Evolutionary conservation across 2,329 filamentous ascomycete genomes (phyloP).

Genomic region (Nakataea oryzae): DNA sequence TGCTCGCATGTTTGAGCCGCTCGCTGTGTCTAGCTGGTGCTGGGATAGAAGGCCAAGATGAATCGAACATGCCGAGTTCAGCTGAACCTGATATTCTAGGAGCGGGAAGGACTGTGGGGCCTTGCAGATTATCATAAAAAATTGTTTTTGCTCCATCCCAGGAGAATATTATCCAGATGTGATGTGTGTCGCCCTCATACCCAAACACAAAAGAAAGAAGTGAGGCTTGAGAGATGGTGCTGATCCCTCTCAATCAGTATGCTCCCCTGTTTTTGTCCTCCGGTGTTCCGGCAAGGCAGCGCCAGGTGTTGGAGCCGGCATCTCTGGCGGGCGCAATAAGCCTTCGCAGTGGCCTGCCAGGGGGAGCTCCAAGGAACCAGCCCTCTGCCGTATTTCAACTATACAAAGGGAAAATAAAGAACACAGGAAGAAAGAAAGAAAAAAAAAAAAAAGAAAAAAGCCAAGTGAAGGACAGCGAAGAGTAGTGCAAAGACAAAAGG

Average conservation of each 20-base stretch:
- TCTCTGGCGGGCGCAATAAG: not conserved
- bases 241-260: not conserved
- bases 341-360: not conserved
- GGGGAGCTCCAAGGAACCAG: no score
- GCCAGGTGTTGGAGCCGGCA: no score
- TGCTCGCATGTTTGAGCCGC: not conserved
- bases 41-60: not conserved
- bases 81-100: not conserved
- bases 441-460: not conserved
- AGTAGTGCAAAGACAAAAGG: not conserved
- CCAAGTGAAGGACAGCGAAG: not conserved
- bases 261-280: no score
- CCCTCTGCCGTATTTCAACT: not conserved
- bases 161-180: not conserved
- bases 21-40: not conserved
- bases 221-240: not conserved
- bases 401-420: not conserved
- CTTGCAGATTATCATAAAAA: not conserved
- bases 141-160: not conserved
- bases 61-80: not conserved
- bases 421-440: not conserved
- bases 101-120: not conserved
- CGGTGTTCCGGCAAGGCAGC: no score
- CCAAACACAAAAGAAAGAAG: not conserved
- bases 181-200: not conserved